Evolutionary conservation across 345 rosid genomes (phyloP).

Genomic region (Hibiscus syriacus): DNA sequence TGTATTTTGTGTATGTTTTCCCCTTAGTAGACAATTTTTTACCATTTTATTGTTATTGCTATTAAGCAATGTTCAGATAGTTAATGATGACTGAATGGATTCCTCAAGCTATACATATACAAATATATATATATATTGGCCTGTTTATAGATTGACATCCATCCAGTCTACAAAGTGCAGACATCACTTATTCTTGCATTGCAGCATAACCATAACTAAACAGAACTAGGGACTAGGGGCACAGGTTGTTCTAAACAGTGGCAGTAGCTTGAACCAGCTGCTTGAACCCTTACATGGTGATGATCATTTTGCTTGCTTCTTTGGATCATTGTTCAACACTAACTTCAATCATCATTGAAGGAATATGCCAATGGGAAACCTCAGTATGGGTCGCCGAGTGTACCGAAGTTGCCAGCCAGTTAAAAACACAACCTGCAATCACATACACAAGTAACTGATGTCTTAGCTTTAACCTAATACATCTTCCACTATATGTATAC

Average conservation of each 20-base stretch:
- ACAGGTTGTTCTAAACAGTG: not conserved
- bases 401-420: constrained; percentile 52
- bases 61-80: no score
- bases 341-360: not conserved
- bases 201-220: not conserved
- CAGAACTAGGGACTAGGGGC: not conserved
- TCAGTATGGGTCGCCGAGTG: constrained; percentile 28
- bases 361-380: no score
- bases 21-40: no score
- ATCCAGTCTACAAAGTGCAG: not conserved
- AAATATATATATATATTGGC: not conserved
- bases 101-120: no score
- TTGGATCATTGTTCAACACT: not conserved
- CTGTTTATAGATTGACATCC: not conserved
- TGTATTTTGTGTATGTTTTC: constrained; percentile 3
- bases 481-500: not conserved
- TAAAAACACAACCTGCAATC: constrained; percentile 55
- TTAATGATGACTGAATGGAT: no score
- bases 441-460: not conserved
- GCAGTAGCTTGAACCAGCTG: not conserved
- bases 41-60: not conserved
- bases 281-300: not conserved
- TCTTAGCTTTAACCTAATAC: not conserved
- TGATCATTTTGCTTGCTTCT: not conserved
- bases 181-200: not conserved